These are phyloP conservation scores for Pseudonitzschia multistriata DNA, from an alignment of 108 stramenopile species.

Conservation along the genomic window DNA sequence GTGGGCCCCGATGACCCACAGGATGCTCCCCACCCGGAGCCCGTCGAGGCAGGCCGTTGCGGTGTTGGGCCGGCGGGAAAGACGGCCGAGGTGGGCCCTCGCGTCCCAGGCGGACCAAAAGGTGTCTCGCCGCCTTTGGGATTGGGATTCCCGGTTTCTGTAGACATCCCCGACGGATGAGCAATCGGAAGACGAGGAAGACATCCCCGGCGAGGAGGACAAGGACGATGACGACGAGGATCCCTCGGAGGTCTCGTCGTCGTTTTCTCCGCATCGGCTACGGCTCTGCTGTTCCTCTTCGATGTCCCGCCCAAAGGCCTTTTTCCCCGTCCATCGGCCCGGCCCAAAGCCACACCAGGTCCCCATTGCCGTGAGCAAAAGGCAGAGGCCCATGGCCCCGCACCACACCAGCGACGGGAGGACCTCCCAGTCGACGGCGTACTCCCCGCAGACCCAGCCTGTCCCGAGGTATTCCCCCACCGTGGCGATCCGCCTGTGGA, in stretches of 20 bases:
- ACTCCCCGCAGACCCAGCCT: conserved; percentile 57
- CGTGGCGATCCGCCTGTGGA: conserved; percentile 33
- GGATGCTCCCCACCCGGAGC: conserved; percentile 40
- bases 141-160: too few species aligned
- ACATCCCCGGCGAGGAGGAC: neutral
- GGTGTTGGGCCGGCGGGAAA: conserved; percentile 8
- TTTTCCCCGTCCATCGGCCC: too few species aligned
- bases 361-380: neutral
- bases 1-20: conserved; percentile 58
- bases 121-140: too few species aligned
- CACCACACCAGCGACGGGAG: conserved; percentile 24
- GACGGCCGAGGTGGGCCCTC: neutral
- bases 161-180: too few species aligned
- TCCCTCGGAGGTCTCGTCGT: neutral
- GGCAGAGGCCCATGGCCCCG: neutral
- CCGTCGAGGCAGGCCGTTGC: conserved; percentile 54
- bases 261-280: neutral
- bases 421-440: conserved; percentile 31
- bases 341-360: neutral
- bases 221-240: too few species aligned
- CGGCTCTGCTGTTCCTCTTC: neutral
- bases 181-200: neutral
- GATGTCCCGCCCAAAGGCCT: neutral
- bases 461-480: conserved; percentile 45
- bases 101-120: conserved; percentile 42